These are phyloP conservation scores for Lepiota venenata DNA, from an alignment of 768 basidiomycete genomes.

Conservation along the genomic window DNA sequence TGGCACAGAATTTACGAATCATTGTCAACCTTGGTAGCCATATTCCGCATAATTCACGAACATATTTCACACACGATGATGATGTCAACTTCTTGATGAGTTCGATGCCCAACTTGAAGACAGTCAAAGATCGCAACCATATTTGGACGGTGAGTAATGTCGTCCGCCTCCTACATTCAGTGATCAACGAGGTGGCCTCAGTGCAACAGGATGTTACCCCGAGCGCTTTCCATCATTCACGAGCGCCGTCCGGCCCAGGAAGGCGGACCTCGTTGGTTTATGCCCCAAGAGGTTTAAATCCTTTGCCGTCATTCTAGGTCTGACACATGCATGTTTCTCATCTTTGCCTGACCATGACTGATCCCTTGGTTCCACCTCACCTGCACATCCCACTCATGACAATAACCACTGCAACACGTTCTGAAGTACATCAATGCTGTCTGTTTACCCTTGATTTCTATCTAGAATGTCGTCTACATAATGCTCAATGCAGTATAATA, in stretches of 20 bases:
- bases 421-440: neutral
- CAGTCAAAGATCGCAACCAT: conserved; percentile 5
- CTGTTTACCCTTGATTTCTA: neutral
- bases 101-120: conserved; percentile 5
- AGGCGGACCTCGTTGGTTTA: neutral
- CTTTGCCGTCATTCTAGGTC: neutral
- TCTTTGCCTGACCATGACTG: neutral
- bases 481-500: neutral
- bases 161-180: neutral
- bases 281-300: conserved; percentile 1
- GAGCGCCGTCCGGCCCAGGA: conserved; percentile 1
- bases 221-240: neutral
- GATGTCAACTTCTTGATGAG: conserved; percentile 8
- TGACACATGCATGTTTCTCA: neutral
- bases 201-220: neutral
- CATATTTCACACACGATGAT: conserved; percentile 6
- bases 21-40: conserved; percentile 8
- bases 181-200: neutral
- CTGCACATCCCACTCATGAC: neutral
- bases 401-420: neutral
- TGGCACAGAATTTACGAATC: conserved; percentile 6
- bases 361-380: neutral
- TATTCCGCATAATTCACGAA: conserved; percentile 8
- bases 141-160: conserved; percentile 11
- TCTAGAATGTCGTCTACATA: neutral